Conservation (phyloP, 371 early-diverging fungal genomes). For the Mortierella sp. region DNA sequence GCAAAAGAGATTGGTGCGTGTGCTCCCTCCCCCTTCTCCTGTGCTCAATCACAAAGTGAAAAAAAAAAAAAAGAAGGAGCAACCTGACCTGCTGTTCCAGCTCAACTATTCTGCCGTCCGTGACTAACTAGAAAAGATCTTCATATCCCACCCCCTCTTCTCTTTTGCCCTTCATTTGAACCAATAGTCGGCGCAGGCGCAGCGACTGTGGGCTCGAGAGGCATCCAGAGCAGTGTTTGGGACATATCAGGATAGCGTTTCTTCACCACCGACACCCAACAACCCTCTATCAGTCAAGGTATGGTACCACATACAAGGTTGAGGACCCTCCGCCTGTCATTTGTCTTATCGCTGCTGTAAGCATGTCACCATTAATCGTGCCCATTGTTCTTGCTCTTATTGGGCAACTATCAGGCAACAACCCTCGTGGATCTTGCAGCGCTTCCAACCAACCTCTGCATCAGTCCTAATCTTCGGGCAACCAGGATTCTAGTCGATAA, state of each 20-base stretch:
- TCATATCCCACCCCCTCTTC: neutral
- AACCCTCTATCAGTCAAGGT: neutral
- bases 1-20: conserved; percentile 34
- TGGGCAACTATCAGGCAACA: conserved; percentile 1
- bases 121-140: too few relatives aligned
- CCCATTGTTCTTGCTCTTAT: too few relatives aligned
- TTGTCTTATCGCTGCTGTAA: too few relatives aligned
- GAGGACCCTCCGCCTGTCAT: too few relatives aligned
- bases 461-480: conserved; percentile 26
- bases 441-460: conserved; percentile 29
- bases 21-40: neutral
- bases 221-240: conserved; percentile 13
- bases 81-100: neutral
- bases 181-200: conserved; percentile 22
- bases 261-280: neutral
- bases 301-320: neutral
- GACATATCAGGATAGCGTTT: neutral
- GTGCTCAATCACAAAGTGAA: conserved; percentile 3
- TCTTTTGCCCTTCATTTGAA: neutral
- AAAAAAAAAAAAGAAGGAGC: neutral
- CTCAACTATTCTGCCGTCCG: too few relatives aligned
- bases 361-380: too few relatives aligned
- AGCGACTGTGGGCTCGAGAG: conserved; percentile 31
- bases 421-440: conserved; percentile 5
- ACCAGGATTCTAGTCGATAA: conserved; percentile 35